Evolutionary conservation across 768 basidiomycete species (phyloP).

Genomic region (Sporobolomyces pararoseus): DNA sequence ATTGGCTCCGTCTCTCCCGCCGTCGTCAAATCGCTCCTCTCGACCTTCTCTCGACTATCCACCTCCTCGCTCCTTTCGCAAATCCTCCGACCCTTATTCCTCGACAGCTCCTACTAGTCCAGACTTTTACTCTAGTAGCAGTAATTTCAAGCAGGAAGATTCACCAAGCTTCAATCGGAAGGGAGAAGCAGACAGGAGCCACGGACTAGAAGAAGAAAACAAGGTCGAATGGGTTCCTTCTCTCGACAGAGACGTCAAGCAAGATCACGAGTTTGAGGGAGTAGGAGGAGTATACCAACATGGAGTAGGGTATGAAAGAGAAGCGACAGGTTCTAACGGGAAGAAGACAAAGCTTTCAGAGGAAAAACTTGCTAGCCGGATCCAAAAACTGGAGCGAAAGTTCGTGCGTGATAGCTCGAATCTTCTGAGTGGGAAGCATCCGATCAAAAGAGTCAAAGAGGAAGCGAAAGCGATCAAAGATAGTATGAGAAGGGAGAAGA

Average conservation of each 20-base stretch:
- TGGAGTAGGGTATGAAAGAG: background rate
- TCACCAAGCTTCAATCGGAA: no score
- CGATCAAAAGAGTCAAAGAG: background rate
- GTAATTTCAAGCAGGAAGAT: no score
- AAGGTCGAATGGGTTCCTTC: background rate
- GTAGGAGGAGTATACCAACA: background rate
- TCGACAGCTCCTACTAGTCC: no score
- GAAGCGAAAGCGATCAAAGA: background rate
- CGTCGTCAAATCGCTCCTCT: no score
- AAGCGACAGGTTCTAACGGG: background rate
- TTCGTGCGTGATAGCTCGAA: background rate
- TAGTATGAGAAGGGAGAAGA: background rate
- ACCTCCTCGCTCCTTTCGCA: no score
- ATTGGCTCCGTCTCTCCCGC: no score
- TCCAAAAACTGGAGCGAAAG: background rate
- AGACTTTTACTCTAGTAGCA: no score
- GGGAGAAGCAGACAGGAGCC: no score
- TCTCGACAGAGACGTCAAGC: constrained; percentile 1
- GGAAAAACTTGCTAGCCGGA: background rate
- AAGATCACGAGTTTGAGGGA: background rate
- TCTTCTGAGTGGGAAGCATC: background rate
- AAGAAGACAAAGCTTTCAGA: background rate
- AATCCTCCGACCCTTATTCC: no score
- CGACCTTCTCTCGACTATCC: no score
- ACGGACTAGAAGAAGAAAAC: no score